Conservation (phyloP, 495 filamentous ascomycete genomes). For the Entonaema liquescens region DNA sequence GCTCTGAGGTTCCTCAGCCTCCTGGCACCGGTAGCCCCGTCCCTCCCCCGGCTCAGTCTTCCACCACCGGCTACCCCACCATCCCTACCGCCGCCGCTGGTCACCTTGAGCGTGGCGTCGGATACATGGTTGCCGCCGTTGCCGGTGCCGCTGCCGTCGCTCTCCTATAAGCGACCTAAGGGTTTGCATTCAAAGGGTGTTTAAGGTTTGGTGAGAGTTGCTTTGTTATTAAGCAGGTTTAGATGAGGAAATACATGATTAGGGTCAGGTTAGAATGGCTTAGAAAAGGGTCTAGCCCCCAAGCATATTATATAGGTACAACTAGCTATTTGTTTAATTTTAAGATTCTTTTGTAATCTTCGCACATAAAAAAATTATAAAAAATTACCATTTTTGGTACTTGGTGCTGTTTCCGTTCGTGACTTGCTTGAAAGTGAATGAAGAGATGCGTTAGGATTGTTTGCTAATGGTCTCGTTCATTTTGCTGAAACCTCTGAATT, state of each 20-base stretch:
- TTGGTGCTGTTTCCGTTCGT: background rate
- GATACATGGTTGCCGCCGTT: conserved; percentile 20
- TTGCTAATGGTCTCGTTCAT: no score
- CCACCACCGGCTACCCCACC: conserved; percentile 16
- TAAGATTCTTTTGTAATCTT: background rate
- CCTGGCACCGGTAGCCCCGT: conserved; percentile 11
- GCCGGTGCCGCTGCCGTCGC: conserved; percentile 22
- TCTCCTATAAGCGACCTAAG: conserved; percentile 20
- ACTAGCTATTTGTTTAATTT: conserved; percentile 1
- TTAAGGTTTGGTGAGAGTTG: background rate
- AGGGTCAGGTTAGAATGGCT: conserved; percentile 1
- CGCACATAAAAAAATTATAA: background rate
- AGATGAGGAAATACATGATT: conserved; percentile 1
- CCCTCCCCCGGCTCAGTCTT: conserved; percentile 1
- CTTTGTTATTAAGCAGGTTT: conserved; percentile 4
- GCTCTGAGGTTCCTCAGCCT: conserved; percentile 3
- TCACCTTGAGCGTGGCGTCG: conserved; percentile 31
- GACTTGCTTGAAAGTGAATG: no score
- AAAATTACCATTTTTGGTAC: background rate
- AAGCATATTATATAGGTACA: no score
- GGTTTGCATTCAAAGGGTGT: conserved; percentile 1
- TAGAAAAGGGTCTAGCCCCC: background rate
- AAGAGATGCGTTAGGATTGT: no score
- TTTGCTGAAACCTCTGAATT: no score
- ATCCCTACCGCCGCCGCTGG: conserved; percentile 35